Conservation (phyloP, 805 yeast genomes). For the Naumovozyma castellii region DNA sequence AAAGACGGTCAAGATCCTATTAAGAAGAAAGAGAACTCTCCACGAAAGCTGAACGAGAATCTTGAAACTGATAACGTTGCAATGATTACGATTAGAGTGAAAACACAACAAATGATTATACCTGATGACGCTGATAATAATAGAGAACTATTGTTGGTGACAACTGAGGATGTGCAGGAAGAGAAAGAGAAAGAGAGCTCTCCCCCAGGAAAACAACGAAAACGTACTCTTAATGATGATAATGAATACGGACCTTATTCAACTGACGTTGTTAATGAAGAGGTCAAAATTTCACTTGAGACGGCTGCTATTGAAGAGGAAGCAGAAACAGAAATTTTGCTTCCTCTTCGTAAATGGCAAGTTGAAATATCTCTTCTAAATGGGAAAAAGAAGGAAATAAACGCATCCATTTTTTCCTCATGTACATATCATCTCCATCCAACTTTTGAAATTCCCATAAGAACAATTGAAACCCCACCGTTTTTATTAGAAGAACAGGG, state of each 20-base stretch:
- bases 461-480: conserved; percentile 67
- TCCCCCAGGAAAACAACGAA: too few relatives aligned
- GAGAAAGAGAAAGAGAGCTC: background rate
- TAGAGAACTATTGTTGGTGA: too few relatives aligned
- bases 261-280: too few relatives aligned
- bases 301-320: conserved; percentile 1
- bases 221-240: background rate
- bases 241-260: too few relatives aligned
- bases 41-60: background rate
- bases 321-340: conserved; percentile 45
- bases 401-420: conserved; percentile 74
- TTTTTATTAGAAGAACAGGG: conserved; percentile 82
- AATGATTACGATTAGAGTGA: conserved; percentile 37
- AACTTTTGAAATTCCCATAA: conserved; percentile 75
- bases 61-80: background rate
- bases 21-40: background rate
- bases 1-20: too few relatives aligned
- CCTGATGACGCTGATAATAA: too few relatives aligned
- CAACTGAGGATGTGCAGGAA: background rate
- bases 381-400: conserved; percentile 64
- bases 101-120: conserved; percentile 73
- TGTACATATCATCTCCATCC: conserved; percentile 89
- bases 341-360: conserved; percentile 88
- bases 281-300: too few relatives aligned
- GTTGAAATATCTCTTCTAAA: conserved; percentile 66